Percentiles rank a stretch among this genome's conserved stretches.
Evolutionary conservation across 805 yeast genomes (phyloP).

Genomic region (Candida easanensis): DNA sequence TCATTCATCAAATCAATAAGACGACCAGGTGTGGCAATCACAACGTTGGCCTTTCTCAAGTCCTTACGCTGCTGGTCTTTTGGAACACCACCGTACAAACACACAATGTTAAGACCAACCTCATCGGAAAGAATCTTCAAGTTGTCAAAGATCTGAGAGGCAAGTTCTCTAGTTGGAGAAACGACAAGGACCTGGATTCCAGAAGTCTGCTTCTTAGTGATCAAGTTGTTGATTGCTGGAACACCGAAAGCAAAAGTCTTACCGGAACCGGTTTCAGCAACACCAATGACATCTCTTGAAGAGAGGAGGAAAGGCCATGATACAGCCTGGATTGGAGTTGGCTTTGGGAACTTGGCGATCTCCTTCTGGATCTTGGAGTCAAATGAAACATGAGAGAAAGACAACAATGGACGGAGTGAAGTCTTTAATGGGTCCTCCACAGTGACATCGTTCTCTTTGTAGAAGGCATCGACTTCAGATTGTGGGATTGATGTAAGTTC

Average conservation of each 20-base stretch:
- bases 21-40: conserved; percentile 98
- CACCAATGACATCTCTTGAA: conserved; percentile 88
- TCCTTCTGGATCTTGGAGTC: conserved; percentile 55
- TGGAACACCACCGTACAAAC: conserved; percentile 97
- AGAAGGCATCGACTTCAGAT: conserved; percentile 58
- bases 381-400: conserved; percentile 60
- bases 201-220: conserved; percentile 30
- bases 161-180: conserved; percentile 97
- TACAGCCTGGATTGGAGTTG: conserved; percentile 93
- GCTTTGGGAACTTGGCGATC: conserved; percentile 74
- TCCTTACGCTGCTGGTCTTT: conserved; percentile 84
- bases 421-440: conserved; percentile 63
- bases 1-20: conserved; percentile 86
- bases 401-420: conserved; percentile 64
- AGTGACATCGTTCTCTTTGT: conserved; percentile 69
- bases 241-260: conserved; percentile 97
- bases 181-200: conserved; percentile 78
- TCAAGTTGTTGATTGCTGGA: conserved; percentile 82
- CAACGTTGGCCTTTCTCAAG: conserved; percentile 66
- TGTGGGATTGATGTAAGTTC: conserved; percentile 43
- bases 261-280: conserved; percentile 98
- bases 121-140: conserved; percentile 59
- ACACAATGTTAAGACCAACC: conserved; percentile 66
- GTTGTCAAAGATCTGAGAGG: conserved; percentile 89
- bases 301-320: conserved; percentile 89